Conservation (phyloP, 352 stramenopile species). For the Pythium biforme region DNA sequence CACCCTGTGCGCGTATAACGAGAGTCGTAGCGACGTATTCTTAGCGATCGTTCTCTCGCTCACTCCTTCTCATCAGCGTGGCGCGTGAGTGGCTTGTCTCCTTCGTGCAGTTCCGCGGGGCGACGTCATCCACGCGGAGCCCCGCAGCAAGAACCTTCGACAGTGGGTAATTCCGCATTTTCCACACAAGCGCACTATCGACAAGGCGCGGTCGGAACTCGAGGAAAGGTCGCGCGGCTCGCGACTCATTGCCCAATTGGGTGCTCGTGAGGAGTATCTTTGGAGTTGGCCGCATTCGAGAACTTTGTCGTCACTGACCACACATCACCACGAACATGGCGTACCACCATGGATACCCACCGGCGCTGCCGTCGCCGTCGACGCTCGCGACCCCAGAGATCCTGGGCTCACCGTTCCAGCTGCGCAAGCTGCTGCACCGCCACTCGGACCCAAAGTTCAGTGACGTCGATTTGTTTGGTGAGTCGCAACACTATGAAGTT, state of each 20-base stretch:
- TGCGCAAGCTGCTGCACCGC: slow-evolving; percentile 46
- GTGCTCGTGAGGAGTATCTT: not conserved
- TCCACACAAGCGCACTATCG: not conserved
- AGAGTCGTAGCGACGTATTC: not conserved
- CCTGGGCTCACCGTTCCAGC: slow-evolving; percentile 23
- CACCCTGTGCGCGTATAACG: not conserved
- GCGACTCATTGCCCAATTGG: not conserved
- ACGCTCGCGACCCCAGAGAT: slow-evolving; percentile 11
- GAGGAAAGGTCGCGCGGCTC: not conserved
- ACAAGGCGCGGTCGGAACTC: not conserved
- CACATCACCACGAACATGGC: not conserved
- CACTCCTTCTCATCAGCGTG: not conserved
- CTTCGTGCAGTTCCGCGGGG: not conserved
- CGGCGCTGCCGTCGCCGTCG: slow-evolving; percentile 16
- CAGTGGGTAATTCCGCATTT: not conserved
- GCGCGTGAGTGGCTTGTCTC: not conserved
- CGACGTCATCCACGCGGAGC: not conserved
- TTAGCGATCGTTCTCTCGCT: not conserved
- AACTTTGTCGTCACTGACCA: not conserved
- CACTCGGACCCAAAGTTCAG: slow-evolving; percentile 66
- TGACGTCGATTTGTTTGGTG: slow-evolving; percentile 28
- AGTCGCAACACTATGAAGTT: not conserved
- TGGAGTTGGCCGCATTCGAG: not conserved
- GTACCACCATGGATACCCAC: not conserved
- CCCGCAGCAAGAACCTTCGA: too few relatives aligned